phyloP scores from a whole-genome alignment of 495 filamentous ascomycete genomes.

The Talaromyces wortmannii region DNA sequence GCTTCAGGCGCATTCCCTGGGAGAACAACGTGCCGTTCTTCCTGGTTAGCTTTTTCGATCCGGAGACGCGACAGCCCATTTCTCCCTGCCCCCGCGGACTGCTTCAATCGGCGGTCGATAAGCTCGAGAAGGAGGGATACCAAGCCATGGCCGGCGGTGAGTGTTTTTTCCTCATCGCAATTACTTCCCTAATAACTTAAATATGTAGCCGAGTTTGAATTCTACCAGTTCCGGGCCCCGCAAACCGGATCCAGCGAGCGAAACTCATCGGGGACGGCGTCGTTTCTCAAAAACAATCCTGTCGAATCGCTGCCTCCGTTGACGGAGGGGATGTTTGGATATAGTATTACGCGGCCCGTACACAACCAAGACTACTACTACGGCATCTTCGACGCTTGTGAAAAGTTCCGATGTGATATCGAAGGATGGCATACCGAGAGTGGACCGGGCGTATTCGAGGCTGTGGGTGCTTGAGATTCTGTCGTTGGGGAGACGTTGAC shows the following conservation, averaged over 20 bases:
- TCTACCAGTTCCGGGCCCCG: constrained; percentile 85
- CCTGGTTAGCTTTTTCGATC: constrained; percentile 75
- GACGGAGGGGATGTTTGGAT: constrained; percentile 98
- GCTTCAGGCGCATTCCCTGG: constrained; percentile 90
- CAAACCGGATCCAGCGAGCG: constrained; percentile 36
- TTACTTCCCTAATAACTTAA: not conserved
- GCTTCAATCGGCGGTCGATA: constrained; percentile 60
- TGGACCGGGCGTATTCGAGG: constrained; percentile 93
- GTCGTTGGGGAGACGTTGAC: not conserved
- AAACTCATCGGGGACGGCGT: constrained; percentile 65
- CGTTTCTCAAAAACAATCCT: constrained; percentile 67
- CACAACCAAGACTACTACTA: constrained; percentile 97
- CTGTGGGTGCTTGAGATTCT: constrained; percentile 41
- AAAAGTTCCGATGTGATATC: constrained; percentile 72
- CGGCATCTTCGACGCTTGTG: constrained; percentile 77
- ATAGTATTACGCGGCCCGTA: constrained; percentile 84
- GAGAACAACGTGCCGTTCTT: constrained; percentile 92
- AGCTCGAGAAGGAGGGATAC: constrained; percentile 55
- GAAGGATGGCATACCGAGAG: constrained; percentile 98
- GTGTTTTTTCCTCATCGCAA: not conserved
- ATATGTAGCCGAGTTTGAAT: constrained; percentile 83
- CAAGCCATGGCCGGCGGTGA: constrained; percentile 91
- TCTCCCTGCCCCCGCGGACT: constrained; percentile 80
- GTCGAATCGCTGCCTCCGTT: constrained; percentile 64
- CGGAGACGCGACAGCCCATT: constrained; percentile 42